Percentiles rank a stretch among this genome's conserved stretches.
These are phyloP conservation scores for Akebia trifoliata DNA, from an alignment of 164 flowering plant genomes.

Conservation along the genomic window DNA sequence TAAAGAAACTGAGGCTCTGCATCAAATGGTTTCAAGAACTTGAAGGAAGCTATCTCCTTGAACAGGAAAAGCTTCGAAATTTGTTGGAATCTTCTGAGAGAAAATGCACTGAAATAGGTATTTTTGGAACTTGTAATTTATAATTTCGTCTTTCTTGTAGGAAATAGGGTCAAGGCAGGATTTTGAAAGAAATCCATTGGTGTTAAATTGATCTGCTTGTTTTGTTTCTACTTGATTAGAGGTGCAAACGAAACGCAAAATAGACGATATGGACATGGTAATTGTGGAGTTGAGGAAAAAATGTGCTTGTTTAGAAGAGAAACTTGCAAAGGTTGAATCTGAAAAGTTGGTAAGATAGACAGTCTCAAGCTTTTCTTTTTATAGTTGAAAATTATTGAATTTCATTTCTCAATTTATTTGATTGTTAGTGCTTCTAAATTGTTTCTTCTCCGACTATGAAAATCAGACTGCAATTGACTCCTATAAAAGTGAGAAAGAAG, in stretches of 20 bases:
- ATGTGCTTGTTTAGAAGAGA: conserved; percentile 38
- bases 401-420: background rate
- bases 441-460: background rate
- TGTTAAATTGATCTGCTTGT: background rate
- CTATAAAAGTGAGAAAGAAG: conserved; percentile 44
- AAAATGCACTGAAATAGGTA: conserved; percentile 52
- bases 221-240: conserved; percentile 30
- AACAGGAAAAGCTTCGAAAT: conserved; percentile 45
- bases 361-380: background rate
- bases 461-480: conserved; percentile 46
- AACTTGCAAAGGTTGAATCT: conserved; percentile 47
- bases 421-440: background rate
- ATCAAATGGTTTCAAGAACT: conserved; percentile 70
- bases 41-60: conserved; percentile 38
- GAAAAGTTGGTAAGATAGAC: conserved; percentile 53
- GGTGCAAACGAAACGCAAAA: conserved; percentile 41
- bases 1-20: conserved; percentile 59
- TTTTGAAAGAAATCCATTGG: no score
- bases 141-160: no score
- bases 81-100: conserved; percentile 37
- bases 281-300: conserved; percentile 44
- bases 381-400: background rate
- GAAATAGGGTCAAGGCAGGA: no score
- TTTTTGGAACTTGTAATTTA: background rate
- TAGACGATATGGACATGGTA: conserved; percentile 50